Base-by-base conservation (phyloP, 345 rosid species). In the Gossypium australe region DNA sequence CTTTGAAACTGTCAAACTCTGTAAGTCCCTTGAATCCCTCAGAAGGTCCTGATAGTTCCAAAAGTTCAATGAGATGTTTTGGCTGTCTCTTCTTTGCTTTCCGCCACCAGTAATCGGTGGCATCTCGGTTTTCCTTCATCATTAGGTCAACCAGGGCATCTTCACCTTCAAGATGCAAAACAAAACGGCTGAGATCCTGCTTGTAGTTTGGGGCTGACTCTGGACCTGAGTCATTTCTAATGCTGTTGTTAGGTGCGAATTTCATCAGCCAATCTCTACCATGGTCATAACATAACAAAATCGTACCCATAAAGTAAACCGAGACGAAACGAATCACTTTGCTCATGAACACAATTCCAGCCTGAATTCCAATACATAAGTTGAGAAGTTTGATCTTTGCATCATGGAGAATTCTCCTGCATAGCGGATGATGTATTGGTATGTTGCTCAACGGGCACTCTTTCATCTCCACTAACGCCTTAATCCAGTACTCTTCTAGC, bases 141-240 rank as follows among this genome's bases (percentile, higher is more conserved):
- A 91, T 91, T 62, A 83, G 2, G 8, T 83, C 77, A 67, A 89
- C 91, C 45, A 92, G 82, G 57, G 82, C 84, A 12, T 85, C 82
- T 84, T 95, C 99, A 4, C 93, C 98, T 86, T 95, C 97, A 49
- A 95, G 94, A 80, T 89, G 86, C 83, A 95, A 67, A 71, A 92
- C 98, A 76, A 78, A 95, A 8, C 81, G 82, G 45, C 89, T 79
- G 34, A 94, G 88, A 48, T 91, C 93, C 3, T 60, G 78, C 78
- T 79, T 85, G 1, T 66, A 52, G 76, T 78, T 73, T 2, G 79
- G 34, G 68, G 4, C 74, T 10, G 81, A 76, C 67, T 80, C 81
- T 53, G 74, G 73, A 34, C 77, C 85, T 6, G 85, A 69, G 65
- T 85, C 95, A 74, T n/a, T 79, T 13, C 81, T 61, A 56, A 79